These are phyloP conservation scores for Suillus hirtellus DNA, from an alignment of 768 basidiomycete genomes.

Conservation along the genomic window DNA sequence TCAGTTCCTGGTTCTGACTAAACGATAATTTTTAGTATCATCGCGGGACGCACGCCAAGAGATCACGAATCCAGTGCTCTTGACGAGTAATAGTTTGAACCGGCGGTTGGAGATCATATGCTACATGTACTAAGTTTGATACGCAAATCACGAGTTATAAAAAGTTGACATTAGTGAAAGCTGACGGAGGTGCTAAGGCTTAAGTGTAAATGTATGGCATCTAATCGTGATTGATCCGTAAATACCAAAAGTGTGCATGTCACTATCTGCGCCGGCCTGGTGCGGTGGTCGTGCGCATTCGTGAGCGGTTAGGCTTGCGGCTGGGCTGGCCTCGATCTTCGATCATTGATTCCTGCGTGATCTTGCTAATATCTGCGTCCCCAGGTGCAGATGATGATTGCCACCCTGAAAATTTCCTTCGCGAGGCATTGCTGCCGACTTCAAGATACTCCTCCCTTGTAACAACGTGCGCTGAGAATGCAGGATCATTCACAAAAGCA, in stretches of 20 bases:
- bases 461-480: constrained; percentile 55
- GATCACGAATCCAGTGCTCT: constrained; percentile 10
- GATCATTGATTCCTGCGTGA: constrained; percentile 17
- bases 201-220: background rate
- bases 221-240: background rate
- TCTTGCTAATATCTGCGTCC: constrained; percentile 26
- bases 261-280: constrained; percentile 31
- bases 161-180: background rate
- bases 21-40: constrained; percentile 1
- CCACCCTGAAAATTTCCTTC: constrained; percentile 75
- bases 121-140: constrained; percentile 30
- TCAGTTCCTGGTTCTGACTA: constrained; percentile 7
- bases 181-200: background rate
- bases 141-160: constrained; percentile 20
- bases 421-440: constrained; percentile 71
- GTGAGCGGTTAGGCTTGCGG: constrained; percentile 30
- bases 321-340: constrained; percentile 25
- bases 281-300: constrained; percentile 23
- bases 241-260: background rate
- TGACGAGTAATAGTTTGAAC: background rate
- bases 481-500: constrained; percentile 53
- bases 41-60: constrained; percentile 8
- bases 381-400: constrained; percentile 32
- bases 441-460: constrained; percentile 86
- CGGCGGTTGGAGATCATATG: constrained; percentile 23